Base-by-base conservation (phyloP, 1,284 basidiomycete species). In the Mycena citricolor region DNA sequence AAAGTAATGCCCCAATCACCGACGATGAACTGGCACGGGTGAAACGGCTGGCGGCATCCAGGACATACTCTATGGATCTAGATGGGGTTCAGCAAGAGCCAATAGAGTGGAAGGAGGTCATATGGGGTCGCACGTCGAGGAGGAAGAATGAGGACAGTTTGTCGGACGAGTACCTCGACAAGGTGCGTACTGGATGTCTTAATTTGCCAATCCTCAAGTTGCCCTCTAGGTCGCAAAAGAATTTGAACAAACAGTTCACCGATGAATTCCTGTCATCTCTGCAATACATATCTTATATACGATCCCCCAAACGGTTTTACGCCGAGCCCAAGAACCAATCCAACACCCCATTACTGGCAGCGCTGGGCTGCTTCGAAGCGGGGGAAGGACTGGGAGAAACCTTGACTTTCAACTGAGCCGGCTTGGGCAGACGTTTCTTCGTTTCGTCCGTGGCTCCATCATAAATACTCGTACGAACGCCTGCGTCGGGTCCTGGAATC, bases 1-100 rank as follows among this genome's bases (percentile, higher is more conserved):
- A 66, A 26, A 65, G 69, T 0, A 67, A 68, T 26, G 67, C 66
- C 35, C 47, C 56, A n/a, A 59, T 77, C 36, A 56, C 71, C 8
- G 59, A 66, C 45, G 71, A 63, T 26, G 81, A 83, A 54, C 60
- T 83, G 33, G 69, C 65, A 28, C 61, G 73, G 48, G 58, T 80
- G 33, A 69, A 67, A 51, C 67, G 66, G 45, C 68, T 84, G 21
- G 72, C 69, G 10, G 62, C 62, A 21, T 56, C 66, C 17, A 59
- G 65, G 13, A 55, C 53, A 12, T 36, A 22, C 5, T 17, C 46
- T 12, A 51, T 50, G 5, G 43, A 57, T 7, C 50, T 26, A 3
- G 33, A 54, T 10, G 36, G 32, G 29, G 47, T 32, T 16, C 14
- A 24, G 12, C 33, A 43, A 14, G 51, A 52, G 48, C 49, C 52